Evolutionary conservation across 345 rosid genomes (phyloP), one percentile per base, ranked within the genome.

Genomic region (Boechera divaricarpa): DNA sequence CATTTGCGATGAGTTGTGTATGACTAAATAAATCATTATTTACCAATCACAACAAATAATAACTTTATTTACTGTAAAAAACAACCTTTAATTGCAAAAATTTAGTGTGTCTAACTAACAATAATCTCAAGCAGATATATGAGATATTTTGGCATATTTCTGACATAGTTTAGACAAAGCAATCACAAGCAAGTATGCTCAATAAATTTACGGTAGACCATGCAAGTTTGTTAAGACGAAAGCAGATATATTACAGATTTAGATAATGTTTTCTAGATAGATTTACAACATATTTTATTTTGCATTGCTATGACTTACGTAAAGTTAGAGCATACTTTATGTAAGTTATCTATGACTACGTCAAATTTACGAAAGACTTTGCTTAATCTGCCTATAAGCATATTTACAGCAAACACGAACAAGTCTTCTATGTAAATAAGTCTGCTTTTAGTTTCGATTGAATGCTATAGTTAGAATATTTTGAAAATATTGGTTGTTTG

Each of bases 371-470:
- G 10, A 39, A 54, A 35, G 42, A 48, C 29, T 39, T 44, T 54
- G 35, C 1, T 69, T 39, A 15, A 69, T 4, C 56, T 10, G 48
- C 64, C 13, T 41, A 39, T 56, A 15, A 5, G 29, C 29, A 28
- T 29, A 55, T 41, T 69, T 69, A 69, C 52, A 69, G 11, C 41
- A 24, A 55, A 56, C 31, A 56, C 28, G 73, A 54, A 36, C 49
- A 68, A 51, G 60, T 67, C 72, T 4, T 67, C 31, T 33, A 67
- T 35, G 24, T 48, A 47, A 49, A 18, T 12, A 66, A 41, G 16
- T n/a, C 69, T 31, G 54, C 52, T 44, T 63, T 21, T 21, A 21
- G 24, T 21, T 21, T 21, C 1, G 24, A 21, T 21, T 21, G 24
- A 21, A 21, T 21, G 24, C 24, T 1, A 21, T 6, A 26, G 4